Evolutionary conservation across 2,329 filamentous ascomycete species (phyloP).

Genomic region (Aspergillus pseudoviridinutans): DNA sequence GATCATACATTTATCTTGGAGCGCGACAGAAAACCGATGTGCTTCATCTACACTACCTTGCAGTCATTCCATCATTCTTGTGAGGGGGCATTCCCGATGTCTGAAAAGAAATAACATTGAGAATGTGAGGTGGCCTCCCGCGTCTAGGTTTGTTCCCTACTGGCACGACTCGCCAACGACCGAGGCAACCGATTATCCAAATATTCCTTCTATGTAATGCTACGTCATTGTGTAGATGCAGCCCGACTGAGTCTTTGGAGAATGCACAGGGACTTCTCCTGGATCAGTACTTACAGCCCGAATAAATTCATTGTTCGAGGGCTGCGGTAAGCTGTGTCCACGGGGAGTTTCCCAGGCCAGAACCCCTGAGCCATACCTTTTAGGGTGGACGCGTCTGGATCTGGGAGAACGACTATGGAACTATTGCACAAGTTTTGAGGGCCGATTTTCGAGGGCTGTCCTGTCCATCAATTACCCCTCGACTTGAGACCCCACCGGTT

Average conservation of each 20-base stretch:
- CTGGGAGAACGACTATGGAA: background rate
- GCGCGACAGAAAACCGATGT: background rate
- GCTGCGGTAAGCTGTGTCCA: background rate
- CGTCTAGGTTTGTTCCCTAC: background rate
- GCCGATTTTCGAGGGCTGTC: background rate
- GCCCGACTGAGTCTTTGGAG: background rate
- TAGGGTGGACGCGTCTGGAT: background rate
- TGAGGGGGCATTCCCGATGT: background rate
- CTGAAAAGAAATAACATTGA: background rate
- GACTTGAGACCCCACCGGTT: constrained; percentile 5
- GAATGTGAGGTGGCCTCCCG: background rate
- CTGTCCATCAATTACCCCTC: background rate
- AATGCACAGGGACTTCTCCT: background rate
- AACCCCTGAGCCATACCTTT: background rate
- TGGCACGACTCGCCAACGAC: background rate
- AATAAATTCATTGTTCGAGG: background rate
- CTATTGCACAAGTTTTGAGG: background rate
- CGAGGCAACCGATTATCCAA: background rate
- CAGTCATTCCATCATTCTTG: background rate
- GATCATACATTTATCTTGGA: background rate
- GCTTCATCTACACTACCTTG: background rate
- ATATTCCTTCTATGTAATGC: background rate
- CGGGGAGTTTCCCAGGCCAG: background rate
- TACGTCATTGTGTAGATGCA: background rate
- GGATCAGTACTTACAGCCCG: background rate